phyloP scores from a whole-genome alignment of 164 flowering plant genomes.

The Piper longum region DNA sequence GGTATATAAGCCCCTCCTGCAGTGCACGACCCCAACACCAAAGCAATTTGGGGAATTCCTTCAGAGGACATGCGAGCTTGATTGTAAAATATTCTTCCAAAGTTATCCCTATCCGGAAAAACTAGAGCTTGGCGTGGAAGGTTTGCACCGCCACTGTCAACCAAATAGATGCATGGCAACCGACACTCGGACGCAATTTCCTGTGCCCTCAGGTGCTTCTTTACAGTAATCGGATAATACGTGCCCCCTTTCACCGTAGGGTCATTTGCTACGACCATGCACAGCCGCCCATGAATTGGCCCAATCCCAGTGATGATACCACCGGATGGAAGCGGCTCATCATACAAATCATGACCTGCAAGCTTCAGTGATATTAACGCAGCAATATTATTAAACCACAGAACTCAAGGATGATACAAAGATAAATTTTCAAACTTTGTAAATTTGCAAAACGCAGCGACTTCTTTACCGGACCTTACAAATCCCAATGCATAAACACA shows the following conservation, averaged over 20 bases:
- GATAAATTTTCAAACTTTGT: neutral
- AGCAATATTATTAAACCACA: neutral
- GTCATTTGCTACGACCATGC: constrained; percentile 96
- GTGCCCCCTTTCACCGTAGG: constrained; percentile 98
- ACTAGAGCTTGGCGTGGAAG: constrained; percentile 97
- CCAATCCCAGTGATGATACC: constrained; percentile 94
- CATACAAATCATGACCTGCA: constrained; percentile 89
- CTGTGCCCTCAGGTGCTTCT: constrained; percentile 97
- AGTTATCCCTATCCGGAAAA: constrained; percentile 90
- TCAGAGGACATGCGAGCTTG: constrained; percentile 83
- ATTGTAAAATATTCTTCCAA: constrained; percentile 89
- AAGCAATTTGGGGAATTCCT: constrained; percentile 90
- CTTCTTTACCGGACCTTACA: neutral
- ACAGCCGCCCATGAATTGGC: constrained; percentile 75
- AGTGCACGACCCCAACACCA: constrained; percentile 93
- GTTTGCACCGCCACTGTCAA: constrained; percentile 97
- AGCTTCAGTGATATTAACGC: constrained; percentile 34
- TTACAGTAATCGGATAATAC: constrained; percentile 88
- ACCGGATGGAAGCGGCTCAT: constrained; percentile 77
- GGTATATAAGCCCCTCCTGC: constrained; percentile 99
- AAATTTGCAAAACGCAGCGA: neutral
- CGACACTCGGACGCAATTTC: constrained; percentile 86
- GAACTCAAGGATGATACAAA: neutral
- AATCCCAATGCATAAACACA: neutral
- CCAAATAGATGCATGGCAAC: constrained; percentile 88